These are phyloP conservation scores for Candida sithepensis DNA, from an alignment of 805 yeast species.

Conservation along the genomic window DNA sequence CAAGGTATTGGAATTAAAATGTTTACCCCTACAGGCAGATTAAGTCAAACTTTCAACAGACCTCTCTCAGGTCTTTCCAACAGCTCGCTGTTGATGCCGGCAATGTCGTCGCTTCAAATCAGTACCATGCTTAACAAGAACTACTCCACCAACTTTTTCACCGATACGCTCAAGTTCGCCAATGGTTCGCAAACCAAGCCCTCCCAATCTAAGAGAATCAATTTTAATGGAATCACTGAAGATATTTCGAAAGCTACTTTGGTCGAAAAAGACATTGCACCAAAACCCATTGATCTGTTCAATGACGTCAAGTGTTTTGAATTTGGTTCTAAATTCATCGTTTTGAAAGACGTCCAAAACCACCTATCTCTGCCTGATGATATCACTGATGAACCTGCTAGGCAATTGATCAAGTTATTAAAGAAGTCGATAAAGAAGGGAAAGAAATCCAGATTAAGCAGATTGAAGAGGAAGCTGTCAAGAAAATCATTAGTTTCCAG, in stretches of 20 bases:
- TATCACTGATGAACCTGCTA: conserved; percentile 17
- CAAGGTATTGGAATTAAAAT: background rate
- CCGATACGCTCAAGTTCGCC: background rate
- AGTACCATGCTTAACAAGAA: background rate
- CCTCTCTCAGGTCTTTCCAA: background rate
- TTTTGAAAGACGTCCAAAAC: conserved; percentile 16
- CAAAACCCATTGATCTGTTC: conserved; percentile 10
- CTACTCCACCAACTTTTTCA: background rate
- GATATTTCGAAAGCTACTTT: background rate
- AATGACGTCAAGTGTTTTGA: conserved; percentile 3
- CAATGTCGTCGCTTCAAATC: background rate
- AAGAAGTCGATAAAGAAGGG: conserved; percentile 13
- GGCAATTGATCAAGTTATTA: conserved; percentile 14
- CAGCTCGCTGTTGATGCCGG: background rate
- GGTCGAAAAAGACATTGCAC: background rate
- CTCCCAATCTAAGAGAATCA: background rate
- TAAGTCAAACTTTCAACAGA: background rate
- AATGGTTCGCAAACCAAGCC: background rate
- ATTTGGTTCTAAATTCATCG: conserved; percentile 5
- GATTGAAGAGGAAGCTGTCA: conserved; percentile 4
- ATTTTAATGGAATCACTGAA: background rate
- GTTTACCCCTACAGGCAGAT: background rate
- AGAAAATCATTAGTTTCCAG: conserved; percentile 2
- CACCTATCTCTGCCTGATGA: conserved; percentile 27
- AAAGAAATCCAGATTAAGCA: background rate